A percentile compares a stretch with the other conserved stretches of the same genome.
Evolutionary conservation across 768 basidiomycete genomes (phyloP).

Genomic region (Lentinula sp.): DNA sequence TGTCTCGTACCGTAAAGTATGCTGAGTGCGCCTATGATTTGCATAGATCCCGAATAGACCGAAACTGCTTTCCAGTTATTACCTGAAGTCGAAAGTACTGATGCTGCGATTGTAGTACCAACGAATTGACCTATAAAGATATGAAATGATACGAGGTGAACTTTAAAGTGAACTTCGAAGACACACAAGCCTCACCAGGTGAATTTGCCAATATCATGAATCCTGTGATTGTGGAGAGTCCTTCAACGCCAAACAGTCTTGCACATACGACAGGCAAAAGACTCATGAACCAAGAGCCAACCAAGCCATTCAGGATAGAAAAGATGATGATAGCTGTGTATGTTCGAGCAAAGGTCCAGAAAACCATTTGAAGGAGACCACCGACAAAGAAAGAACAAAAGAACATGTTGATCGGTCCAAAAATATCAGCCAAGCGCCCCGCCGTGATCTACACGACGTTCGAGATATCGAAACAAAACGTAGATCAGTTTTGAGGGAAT

Average conservation of each 20-base stretch:
- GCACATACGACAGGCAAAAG: slow-evolving; percentile 25
- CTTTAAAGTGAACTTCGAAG: not conserved
- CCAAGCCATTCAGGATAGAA: slow-evolving; percentile 24
- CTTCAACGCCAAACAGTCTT: slow-evolving; percentile 17
- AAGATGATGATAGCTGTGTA: slow-evolving; percentile 24
- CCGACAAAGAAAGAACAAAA: slow-evolving; percentile 26
- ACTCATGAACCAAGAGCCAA: slow-evolving; percentile 28
- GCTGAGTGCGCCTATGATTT: slow-evolving; percentile 20
- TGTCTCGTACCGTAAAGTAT: slow-evolving; percentile 21
- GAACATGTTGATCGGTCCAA: slow-evolving; percentile 34
- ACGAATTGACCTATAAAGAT: slow-evolving; percentile 19
- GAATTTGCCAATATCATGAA: slow-evolving; percentile 18
- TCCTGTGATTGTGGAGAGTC: slow-evolving; percentile 17
- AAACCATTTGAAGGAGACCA: slow-evolving; percentile 26
- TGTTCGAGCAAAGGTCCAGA: slow-evolving; percentile 29
- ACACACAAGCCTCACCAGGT: slow-evolving; percentile 10
- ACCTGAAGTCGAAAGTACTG: slow-evolving; percentile 20
- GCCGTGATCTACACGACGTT: slow-evolving; percentile 19
- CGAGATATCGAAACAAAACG: not conserved
- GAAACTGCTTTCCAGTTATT: slow-evolving; percentile 24
- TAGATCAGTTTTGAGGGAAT: not conserved
- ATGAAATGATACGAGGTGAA: too few species aligned
- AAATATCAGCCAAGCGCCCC: slow-evolving; percentile 28
- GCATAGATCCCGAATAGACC: slow-evolving; percentile 20
- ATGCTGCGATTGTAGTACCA: slow-evolving; percentile 25